These are phyloP conservation scores for Cryphonectria radicalis DNA, from an alignment of 2,329 filamentous ascomycete genomes.

Conservation along the genomic window DNA sequence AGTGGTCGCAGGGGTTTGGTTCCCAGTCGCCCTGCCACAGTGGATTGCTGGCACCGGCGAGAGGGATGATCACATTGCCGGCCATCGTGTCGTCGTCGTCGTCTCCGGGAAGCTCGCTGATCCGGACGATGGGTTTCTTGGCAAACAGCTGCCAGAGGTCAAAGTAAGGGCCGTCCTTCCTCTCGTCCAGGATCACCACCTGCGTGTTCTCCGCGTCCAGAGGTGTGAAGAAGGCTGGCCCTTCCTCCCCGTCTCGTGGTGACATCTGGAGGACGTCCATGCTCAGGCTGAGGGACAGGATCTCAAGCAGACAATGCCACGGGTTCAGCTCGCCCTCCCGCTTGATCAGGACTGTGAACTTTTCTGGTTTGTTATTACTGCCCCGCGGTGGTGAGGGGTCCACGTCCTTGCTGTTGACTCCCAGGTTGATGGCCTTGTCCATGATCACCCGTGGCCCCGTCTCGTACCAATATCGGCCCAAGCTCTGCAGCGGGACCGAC, in stretches of 20 bases:
- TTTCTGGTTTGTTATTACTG: neutral
- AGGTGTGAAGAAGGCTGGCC: constrained; percentile 21
- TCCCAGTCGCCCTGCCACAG: constrained; percentile 47
- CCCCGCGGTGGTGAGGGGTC: neutral
- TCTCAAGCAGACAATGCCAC: constrained; percentile 38
- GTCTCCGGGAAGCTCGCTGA: neutral
- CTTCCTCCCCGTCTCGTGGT: constrained; percentile 6
- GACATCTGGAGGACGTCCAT: constrained; percentile 37
- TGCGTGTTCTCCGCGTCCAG: constrained; percentile 32
- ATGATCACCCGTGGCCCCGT: constrained; percentile 11
- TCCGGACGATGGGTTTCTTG: constrained; percentile 36
- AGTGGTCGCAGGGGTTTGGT: constrained; percentile 38
- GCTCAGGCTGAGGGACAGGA: constrained; percentile 35
- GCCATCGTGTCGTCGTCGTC: constrained; percentile 30
- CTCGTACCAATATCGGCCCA: constrained; percentile 22
- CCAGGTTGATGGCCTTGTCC: constrained; percentile 1
- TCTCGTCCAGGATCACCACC: constrained; percentile 36
- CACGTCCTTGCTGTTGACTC: neutral
- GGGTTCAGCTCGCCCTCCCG: constrained; percentile 35
- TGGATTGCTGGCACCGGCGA: constrained; percentile 46
- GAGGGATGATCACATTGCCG: constrained; percentile 44
- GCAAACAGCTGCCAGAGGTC: constrained; percentile 41
- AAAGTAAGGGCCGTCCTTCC: constrained; percentile 35
- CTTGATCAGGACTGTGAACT: constrained; percentile 36
- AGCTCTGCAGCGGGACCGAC: neutral